A percentile compares a stretch with the other conserved stretches of the same genome.
These are phyloP conservation scores for Biscutella laevigata DNA, from an alignment of 441 rosid species.

Conservation along the genomic window DNA sequence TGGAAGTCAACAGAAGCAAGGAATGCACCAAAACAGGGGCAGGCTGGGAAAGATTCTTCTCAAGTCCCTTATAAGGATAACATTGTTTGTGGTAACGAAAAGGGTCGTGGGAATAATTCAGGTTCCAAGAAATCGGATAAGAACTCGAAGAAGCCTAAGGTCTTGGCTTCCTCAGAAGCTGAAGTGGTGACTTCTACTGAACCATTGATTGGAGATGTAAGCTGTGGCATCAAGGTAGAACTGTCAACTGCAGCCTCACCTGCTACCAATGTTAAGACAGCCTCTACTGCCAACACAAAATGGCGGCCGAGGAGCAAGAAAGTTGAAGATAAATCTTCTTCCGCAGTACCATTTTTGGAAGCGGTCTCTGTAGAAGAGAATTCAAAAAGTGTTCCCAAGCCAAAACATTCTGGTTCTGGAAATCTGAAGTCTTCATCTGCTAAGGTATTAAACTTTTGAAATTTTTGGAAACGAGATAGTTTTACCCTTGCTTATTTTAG, in stretches of 20 bases:
- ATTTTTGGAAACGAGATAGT: neutral
- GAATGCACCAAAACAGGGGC: constrained; percentile 30
- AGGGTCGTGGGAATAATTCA: constrained; percentile 11
- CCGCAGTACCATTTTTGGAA: constrained; percentile 17
- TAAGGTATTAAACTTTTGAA: constrained; percentile 38
- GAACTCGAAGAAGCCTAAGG: constrained; percentile 34
- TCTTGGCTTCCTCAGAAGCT: constrained; percentile 28
- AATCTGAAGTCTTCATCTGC: constrained; percentile 19
- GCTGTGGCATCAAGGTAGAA: constrained; percentile 16
- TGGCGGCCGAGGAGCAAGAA: constrained; percentile 40
- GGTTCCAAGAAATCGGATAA: constrained; percentile 25
- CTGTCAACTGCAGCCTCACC: constrained; percentile 26
- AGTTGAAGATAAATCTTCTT: constrained; percentile 28
- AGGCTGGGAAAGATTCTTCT: constrained; percentile 35
- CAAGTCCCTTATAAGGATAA: constrained; percentile 29
- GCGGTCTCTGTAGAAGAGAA: constrained; percentile 17
- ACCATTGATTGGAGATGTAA: constrained; percentile 26
- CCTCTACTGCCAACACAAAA: constrained; percentile 29
- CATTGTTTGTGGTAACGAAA: constrained; percentile 23
- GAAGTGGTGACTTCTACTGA: constrained; percentile 25
- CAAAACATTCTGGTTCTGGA: constrained; percentile 20
- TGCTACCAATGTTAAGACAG: constrained; percentile 24
- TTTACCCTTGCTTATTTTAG: constrained; percentile 18
- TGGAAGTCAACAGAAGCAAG: constrained; percentile 28
- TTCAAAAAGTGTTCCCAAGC: constrained; percentile 18